Base-by-base conservation (phyloP, 768 basidiomycete genomes). In the Daedalea quercina region DNA sequence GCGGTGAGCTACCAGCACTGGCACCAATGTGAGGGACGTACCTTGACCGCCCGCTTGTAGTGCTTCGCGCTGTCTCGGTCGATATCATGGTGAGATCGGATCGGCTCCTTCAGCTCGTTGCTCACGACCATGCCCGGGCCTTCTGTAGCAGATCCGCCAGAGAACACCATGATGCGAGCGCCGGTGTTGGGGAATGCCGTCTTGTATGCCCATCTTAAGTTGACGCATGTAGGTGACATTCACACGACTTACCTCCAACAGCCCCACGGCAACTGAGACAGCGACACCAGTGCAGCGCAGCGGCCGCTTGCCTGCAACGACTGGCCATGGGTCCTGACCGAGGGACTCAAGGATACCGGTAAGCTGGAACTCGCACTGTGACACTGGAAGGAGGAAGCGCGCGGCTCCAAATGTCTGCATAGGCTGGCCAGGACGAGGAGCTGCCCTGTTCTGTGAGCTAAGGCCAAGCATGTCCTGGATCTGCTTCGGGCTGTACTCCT, bases 391-490 rank as follows among this genome's bases (percentile, higher is more conserved):
- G 35, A 99, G 73, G 81, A 99, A 99, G 9, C 94, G 82, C 17
- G 90, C 80, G 0, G 94, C 89, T 15, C 92, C 91, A 57, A 87
- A 85, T 35, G 87, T 77, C 58, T 90, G 84, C 70, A 86, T 76
- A 7, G 88, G 85, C 58, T 91, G 89, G 1, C 89, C 91, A 4
- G 90, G 87, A 37, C 90, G 88, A 47, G 90, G 90, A 2, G 90
- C 89, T 19, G 88, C 90, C 22, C 90, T 86, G 58, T 82, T 80
- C 57, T 84, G 83, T 2, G 86, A 77, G 63, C 79, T 84, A 42
- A 97, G 79, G 23, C 89, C 91, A 40, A 98, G 87, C 94, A 99
- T 98, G 62, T 98, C 95, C 69, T 93, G 90, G 59, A 98, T 97
- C 59, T 96, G 93, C 73, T 98, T 98, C 37, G 90, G 84, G 51